Evolutionary conservation across 495 filamentous ascomycete genomes (phyloP), one percentile per base, ranked within the genome.

Genomic region (Neurospora intermedia): DNA sequence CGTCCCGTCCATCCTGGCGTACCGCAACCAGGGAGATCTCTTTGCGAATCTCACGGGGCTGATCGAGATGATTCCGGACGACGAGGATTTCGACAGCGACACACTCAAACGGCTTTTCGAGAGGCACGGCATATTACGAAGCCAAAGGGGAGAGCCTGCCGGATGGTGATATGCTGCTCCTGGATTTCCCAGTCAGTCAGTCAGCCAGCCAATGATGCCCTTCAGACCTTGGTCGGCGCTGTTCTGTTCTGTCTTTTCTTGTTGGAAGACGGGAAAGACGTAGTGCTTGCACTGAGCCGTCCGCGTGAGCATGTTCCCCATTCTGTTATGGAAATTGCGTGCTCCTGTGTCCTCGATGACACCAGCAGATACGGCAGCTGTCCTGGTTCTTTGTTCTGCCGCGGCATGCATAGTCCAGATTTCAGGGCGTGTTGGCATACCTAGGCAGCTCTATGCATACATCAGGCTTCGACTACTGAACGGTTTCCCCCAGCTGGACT

Each of bases 1-100:
- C 72, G 92, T 96, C 1, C 96, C 96, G 1, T 95, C 96, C 9
- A 83, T 99, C 31, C 84, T 99, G 48, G 95, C 92, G 2, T 99
- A 99, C 83, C 89, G 90, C 46, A 91, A 88, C 75, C 86, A 89
- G 74, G 94, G 94, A 46, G 94, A 98, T 72, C 88, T 97, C 74
- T 96, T 98, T 76, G 91, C 92, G 69, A 97, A 95, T 73, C 82
- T 98, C 43, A 93, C 94, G 3, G 93, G 94, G 41, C 87, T 98
- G 70, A 87, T 96, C 62, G 89, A 92, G 73, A 93, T 95, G 84
- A 92, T 99, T 31, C 94, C 94, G 2, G 87, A 88, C 45, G 85
- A 89, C 27, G 85, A 85, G 43, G 80, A 85, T 48, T 88, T 89
- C 72, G 85, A 85, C 78, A 85, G 81, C 39, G 79, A 83, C 69